Conservation (phyloP, 2,329 filamentous ascomycete genomes). For the Penicillium sp. region DNA sequence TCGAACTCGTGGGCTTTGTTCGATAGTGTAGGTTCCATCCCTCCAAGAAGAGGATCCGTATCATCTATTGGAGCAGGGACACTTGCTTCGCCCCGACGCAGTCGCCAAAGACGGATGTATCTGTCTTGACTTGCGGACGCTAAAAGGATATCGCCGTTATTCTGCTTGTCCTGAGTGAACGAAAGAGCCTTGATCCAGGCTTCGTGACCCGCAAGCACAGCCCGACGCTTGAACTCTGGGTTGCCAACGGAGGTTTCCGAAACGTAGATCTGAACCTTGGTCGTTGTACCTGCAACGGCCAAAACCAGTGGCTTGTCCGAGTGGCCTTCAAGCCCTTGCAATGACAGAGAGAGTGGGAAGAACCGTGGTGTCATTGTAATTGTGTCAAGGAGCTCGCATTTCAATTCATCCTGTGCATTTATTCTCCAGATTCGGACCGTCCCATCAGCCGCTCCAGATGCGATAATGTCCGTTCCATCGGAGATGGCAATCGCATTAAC, state of each 20-base stretch:
- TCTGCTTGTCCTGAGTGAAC: constrained; percentile 64
- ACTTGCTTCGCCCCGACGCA: constrained; percentile 65
- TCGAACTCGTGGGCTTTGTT: constrained; percentile 85
- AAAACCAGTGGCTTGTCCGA: constrained; percentile 57
- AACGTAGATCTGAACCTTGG: constrained; percentile 76
- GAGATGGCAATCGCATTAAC: constrained; percentile 63
- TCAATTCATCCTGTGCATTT: constrained; percentile 32
- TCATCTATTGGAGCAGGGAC: constrained; percentile 50
- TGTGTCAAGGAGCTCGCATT: constrained; percentile 60
- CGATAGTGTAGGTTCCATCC: constrained; percentile 67
- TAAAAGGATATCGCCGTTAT: constrained; percentile 67
- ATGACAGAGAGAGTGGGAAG: constrained; percentile 74
- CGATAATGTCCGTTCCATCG: constrained; percentile 49
- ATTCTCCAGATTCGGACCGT: constrained; percentile 68
- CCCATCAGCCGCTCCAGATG: constrained; percentile 62
- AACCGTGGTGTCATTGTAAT: constrained; percentile 73
- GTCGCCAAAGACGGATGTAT: constrained; percentile 89
- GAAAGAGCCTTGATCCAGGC: constrained; percentile 88
- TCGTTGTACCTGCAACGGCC: constrained; percentile 81
- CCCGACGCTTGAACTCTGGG: constrained; percentile 64
- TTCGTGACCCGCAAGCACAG: constrained; percentile 83
- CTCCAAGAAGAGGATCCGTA: constrained; percentile 38
- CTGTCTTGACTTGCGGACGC: constrained; percentile 97
- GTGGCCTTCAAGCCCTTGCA: constrained; percentile 59
- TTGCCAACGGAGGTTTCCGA: constrained; percentile 46